Percentiles rank a stretch among this genome's conserved stretches.
Evolutionary conservation across 1,139 yeast genomes (phyloP).

Genomic region (Nakaseomyces bracarensis): DNA sequence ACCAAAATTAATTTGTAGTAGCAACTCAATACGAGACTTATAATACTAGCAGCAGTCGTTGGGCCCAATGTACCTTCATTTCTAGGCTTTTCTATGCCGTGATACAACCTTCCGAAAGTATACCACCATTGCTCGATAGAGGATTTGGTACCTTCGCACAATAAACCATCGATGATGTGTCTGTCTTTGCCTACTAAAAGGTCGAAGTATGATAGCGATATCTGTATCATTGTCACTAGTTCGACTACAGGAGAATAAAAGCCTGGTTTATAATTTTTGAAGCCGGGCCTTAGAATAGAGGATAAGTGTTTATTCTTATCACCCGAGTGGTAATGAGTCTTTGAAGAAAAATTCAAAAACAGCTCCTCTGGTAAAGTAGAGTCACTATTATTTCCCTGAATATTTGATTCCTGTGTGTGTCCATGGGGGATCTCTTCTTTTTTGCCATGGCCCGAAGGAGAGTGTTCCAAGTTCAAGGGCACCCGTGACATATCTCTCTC

Average conservation of each 20-base stretch:
- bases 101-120: slow-evolving; percentile 55
- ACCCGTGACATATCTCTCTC: too few species aligned
- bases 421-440: too few species aligned
- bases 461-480: too few species aligned
- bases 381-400: neutral
- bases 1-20: slow-evolving; percentile 62
- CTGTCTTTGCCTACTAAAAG: slow-evolving; percentile 45
- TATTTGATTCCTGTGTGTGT: too few species aligned
- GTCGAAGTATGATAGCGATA: slow-evolving; percentile 69
- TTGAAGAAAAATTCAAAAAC: neutral
- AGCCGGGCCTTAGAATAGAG: neutral
- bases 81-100: slow-evolving; percentile 35
- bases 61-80: slow-evolving; percentile 52
- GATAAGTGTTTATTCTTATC: neutral
- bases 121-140: slow-evolving; percentile 82
- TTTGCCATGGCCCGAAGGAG: neutral
- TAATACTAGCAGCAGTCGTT: slow-evolving; percentile 50
- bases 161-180: slow-evolving; percentile 67
- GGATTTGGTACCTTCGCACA: slow-evolving; percentile 67
- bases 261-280: slow-evolving; percentile 1
- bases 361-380: neutral
- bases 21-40: slow-evolving; percentile 62
- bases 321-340: neutral
- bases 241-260: slow-evolving; percentile 44
- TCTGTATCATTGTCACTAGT: slow-evolving; percentile 65